Percentiles rank a stretch among this genome's conserved stretches.
phyloP scores from a whole-genome alignment of 2,329 filamentous ascomycete species.

The Nakataea oryzae region DNA sequence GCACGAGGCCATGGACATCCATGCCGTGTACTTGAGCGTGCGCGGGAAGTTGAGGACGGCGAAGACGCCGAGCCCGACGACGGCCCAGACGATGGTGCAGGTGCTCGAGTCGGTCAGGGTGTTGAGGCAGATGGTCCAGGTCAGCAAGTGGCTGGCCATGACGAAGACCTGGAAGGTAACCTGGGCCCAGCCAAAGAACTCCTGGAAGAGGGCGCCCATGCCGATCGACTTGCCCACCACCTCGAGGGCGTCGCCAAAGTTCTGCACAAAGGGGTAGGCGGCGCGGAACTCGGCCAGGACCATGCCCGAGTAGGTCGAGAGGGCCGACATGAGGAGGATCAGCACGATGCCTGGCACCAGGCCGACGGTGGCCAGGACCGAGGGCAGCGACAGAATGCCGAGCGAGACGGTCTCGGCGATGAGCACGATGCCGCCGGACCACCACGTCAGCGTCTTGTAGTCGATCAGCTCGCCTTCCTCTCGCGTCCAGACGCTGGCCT shows the following conservation, averaged over 20 bases:
- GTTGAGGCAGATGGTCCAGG: conserved; percentile 58
- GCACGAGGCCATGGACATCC: conserved; percentile 45
- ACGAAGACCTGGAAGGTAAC: conserved; percentile 55
- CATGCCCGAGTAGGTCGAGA: conserved; percentile 55
- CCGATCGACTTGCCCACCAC: conserved; percentile 35
- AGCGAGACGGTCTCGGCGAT: conserved; percentile 34
- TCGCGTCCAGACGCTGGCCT: background rate
- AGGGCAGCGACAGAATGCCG: conserved; percentile 62
- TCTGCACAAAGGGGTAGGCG: conserved; percentile 56
- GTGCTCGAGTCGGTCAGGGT: conserved; percentile 45
- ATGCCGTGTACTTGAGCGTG: conserved; percentile 52
- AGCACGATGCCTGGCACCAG: conserved; percentile 63
- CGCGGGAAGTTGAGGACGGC: conserved; percentile 49
- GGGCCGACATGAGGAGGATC: conserved; percentile 53
- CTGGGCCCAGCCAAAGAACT: conserved; percentile 49
- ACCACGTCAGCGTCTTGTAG: conserved; percentile 1
- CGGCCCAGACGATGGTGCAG: conserved; percentile 54
- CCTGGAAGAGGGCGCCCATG: conserved; percentile 42
- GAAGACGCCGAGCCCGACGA: conserved; percentile 48
- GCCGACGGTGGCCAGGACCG: conserved; percentile 61
- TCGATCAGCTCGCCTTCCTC: conserved; percentile 1
- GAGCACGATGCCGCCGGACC: conserved; percentile 26
- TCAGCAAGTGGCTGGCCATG: conserved; percentile 59
- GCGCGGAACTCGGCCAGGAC: conserved; percentile 58
- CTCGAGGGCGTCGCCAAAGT: conserved; percentile 55